Conservation (phyloP, 2,329 filamentous ascomycete genomes). For the Aspergillus texensis region DNA sequence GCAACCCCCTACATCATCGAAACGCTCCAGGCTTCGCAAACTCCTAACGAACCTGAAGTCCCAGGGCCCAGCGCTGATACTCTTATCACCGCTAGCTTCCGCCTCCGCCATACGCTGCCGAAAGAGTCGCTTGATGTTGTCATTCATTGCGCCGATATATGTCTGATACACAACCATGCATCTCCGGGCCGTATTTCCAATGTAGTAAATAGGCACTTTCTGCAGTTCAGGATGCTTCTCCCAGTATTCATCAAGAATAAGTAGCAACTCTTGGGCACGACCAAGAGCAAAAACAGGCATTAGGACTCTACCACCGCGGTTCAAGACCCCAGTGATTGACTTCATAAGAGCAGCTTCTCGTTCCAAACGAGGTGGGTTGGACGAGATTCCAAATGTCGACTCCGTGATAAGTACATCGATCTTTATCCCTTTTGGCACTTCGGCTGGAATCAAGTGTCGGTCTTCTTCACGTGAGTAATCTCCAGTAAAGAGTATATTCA, state of each 20-base stretch:
- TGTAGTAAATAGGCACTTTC: conserved; percentile 94
- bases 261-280: conserved; percentile 85
- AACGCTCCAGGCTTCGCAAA: conserved; percentile 88
- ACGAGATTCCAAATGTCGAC: conserved; percentile 94
- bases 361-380: conserved; percentile 86
- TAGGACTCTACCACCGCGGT: conserved; percentile 86
- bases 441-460: conserved; percentile 89
- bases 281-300: conserved; percentile 96
- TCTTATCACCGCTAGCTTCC: conserved; percentile 79
- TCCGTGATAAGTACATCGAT: conserved; percentile 97
- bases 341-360: conserved; percentile 95
- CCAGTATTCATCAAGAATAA: conserved; percentile 98
- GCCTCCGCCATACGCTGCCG: conserved; percentile 88
- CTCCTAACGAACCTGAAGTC: conserved; percentile 94
- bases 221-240: conserved; percentile 84
- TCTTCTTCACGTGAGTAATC: conserved; percentile 97
- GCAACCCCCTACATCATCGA: conserved; percentile 92
- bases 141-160: conserved; percentile 98
- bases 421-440: conserved; percentile 84
- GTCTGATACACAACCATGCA: conserved; percentile 99
- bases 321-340: conserved; percentile 85
- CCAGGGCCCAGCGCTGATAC: conserved; percentile 73
- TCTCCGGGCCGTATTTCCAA: conserved; percentile 88
- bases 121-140: conserved; percentile 97
- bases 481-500: conserved; percentile 96